Percentiles rank a stretch among this genome's conserved stretches.
phyloP scores from a whole-genome alignment of 352 stramenopile genomes.

The Aphanomyces cochlioides region DNA sequence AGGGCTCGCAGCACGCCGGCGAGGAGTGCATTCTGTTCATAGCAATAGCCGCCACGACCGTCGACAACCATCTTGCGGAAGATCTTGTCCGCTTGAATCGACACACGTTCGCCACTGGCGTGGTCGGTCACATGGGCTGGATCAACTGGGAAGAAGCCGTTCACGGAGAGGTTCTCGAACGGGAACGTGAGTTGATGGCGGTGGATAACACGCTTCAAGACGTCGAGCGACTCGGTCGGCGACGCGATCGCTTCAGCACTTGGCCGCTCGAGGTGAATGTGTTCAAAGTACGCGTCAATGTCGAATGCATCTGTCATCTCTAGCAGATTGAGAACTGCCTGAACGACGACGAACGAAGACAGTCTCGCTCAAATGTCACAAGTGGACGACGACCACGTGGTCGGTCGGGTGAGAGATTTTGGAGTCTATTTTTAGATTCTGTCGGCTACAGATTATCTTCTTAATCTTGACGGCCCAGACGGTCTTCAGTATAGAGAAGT shows the following conservation, averaged over 20 bases:
- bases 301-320: background rate
- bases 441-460: too few relatives aligned
- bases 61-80: conserved; percentile 25
- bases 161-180: conserved; percentile 24
- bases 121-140: conserved; percentile 6
- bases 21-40: conserved; percentile 27
- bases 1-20: background rate
- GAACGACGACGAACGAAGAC: too few relatives aligned
- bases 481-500: too few relatives aligned
- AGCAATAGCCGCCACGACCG: conserved; percentile 24
- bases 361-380: too few relatives aligned
- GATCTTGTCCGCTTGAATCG: background rate
- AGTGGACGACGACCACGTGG: too few relatives aligned
- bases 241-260: background rate
- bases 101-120: conserved; percentile 17
- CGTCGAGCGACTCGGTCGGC: background rate
- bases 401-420: too few relatives aligned
- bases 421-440: too few relatives aligned
- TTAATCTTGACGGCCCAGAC: too few relatives aligned
- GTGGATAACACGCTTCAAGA: background rate
- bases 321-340: too few relatives aligned
- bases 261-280: background rate
- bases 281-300: conserved; percentile 21
- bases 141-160: conserved; percentile 7
- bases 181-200: conserved; percentile 14